phyloP scores from a whole-genome alignment of 1,139 yeast genomes.

The Scheffersomyces parashehatae region DNA sequence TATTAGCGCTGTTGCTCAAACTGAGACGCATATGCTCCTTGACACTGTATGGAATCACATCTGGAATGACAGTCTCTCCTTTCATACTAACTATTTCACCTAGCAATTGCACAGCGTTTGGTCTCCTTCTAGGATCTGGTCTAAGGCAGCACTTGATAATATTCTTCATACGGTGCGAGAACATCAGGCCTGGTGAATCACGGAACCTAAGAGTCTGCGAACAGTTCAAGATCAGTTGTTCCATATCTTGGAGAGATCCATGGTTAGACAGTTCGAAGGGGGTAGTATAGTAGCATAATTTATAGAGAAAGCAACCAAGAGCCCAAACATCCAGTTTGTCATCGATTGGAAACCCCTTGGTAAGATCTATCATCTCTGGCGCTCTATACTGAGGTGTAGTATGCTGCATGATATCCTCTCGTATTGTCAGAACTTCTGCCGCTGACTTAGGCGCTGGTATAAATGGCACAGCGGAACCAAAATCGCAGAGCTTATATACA shows the following conservation, averaged over 20 bases:
- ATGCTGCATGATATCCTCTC: constrained; percentile 83
- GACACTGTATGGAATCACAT: constrained; percentile 40
- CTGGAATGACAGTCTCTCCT: constrained; percentile 53
- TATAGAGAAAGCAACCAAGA: constrained; percentile 85
- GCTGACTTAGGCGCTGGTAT: constrained; percentile 64
- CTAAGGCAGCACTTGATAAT: constrained; percentile 63
- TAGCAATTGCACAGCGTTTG: constrained; percentile 69
- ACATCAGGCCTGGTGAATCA: constrained; percentile 40
- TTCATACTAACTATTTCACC: constrained; percentile 68
- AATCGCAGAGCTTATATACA: constrained; percentile 83
- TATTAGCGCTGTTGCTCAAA: not conserved
- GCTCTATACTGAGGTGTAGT: constrained; percentile 98
- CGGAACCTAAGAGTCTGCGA: constrained; percentile 33
- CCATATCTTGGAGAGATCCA: constrained; percentile 38
- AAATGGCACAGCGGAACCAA: constrained; percentile 85
- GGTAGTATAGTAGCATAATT: constrained; percentile 89
- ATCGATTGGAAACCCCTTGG: constrained; percentile 82
- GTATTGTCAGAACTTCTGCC: constrained; percentile 66
- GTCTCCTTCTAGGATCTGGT: constrained; percentile 71
- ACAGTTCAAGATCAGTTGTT: constrained; percentile 37
- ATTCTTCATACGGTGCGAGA: constrained; percentile 51
- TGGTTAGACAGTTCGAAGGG: constrained; percentile 79
- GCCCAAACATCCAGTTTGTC: constrained; percentile 98
- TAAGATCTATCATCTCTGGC: constrained; percentile 94
- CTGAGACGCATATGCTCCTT: constrained; percentile 4